Evolutionary conservation across 2,329 filamentous ascomycete species (phyloP).

Genomic region (Claviceps monticola): DNA sequence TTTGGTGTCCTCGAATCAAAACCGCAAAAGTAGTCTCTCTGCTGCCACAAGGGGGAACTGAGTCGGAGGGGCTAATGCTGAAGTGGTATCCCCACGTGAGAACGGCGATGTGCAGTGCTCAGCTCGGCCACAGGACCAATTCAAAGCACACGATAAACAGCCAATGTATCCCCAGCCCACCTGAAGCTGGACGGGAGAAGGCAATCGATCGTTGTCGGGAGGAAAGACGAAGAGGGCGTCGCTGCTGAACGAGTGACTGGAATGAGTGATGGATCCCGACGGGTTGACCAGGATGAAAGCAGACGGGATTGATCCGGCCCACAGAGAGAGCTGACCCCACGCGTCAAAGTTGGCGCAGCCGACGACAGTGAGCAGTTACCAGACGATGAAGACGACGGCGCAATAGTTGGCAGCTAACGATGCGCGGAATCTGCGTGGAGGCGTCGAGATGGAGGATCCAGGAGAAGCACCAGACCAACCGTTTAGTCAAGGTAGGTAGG

Average conservation of each 20-base stretch:
- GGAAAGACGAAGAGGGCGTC: not conserved
- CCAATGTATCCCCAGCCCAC: not conserved
- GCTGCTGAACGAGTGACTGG: slow-evolving; percentile 4
- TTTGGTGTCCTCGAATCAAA: not conserved
- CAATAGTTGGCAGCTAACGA: not conserved
- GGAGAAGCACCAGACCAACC: not conserved
- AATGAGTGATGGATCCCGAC: not conserved
- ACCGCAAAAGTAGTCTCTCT: not conserved
- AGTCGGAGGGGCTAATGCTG: not conserved
- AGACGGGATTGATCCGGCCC: not conserved
- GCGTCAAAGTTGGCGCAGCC: slow-evolving; percentile 1
- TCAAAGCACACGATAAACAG: not conserved
- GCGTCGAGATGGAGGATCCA: not conserved
- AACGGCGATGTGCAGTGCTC: not conserved
- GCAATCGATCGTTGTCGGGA: not conserved
- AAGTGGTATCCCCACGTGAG: not conserved
- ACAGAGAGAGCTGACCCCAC: not conserved
- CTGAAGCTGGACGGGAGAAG: not conserved
- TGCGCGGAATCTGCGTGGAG: not conserved
- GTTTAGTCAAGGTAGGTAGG: not conserved
- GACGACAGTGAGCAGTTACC: not conserved
- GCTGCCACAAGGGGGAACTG: not conserved
- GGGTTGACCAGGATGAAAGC: not conserved
- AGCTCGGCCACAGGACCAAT: not conserved
- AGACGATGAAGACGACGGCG: not conserved